Conservation (phyloP, 2,329 filamentous ascomycete species). For the Fusarium agapanthi region DNA sequence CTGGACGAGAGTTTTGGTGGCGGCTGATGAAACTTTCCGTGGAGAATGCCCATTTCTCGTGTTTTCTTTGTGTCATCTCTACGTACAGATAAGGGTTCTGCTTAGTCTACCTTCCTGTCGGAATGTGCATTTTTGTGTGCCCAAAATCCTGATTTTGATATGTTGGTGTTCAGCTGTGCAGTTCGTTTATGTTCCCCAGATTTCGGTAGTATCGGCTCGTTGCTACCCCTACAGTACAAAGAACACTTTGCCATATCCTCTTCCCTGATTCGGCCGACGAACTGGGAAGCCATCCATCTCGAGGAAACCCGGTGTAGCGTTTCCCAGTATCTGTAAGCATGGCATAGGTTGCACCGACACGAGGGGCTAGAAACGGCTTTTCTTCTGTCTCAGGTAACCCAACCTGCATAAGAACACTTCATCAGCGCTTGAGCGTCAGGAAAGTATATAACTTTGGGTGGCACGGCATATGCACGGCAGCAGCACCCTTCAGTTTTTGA, state of each 20-base stretch:
- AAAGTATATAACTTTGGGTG: background rate
- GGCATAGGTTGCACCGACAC: constrained; percentile 4
- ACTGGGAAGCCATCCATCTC: background rate
- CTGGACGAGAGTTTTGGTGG: background rate
- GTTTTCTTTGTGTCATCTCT: background rate
- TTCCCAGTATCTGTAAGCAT: background rate
- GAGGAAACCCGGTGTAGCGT: background rate
- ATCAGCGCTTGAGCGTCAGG: background rate
- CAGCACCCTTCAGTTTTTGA: constrained; percentile 12
- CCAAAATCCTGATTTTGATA: background rate
- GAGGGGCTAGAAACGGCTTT: constrained; percentile 8
- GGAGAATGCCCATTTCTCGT: background rate
- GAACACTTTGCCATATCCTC: background rate
- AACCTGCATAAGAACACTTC: constrained; percentile 1
- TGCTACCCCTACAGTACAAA: background rate
- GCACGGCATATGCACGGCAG: constrained; percentile 27
- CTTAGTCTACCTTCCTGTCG: background rate
- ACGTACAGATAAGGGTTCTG: background rate
- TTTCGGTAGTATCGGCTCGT: background rate
- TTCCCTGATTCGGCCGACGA: background rate
- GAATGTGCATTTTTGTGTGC: background rate
- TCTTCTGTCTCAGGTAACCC: background rate
- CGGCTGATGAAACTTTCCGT: background rate
- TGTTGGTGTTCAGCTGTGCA: background rate
- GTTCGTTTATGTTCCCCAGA: constrained; percentile 8